These are phyloP conservation scores for Strombidium stylifer DNA, from an alignment of 73 alveolate genomes.

Conservation along the genomic window DNA sequence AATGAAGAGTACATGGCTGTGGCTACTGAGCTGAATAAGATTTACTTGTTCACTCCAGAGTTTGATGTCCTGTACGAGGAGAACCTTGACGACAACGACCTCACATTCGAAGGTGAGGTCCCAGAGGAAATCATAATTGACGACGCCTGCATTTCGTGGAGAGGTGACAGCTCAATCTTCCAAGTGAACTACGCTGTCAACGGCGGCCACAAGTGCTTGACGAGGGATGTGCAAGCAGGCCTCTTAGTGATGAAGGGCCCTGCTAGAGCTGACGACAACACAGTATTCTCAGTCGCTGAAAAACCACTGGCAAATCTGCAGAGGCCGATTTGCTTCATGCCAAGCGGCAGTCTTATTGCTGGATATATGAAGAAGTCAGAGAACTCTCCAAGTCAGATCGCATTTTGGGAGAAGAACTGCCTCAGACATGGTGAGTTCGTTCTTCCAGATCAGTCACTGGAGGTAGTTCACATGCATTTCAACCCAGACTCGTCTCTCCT, in stretches of 20 bases:
- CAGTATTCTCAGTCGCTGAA: conserved; percentile 77
- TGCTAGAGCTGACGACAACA: conserved; percentile 94
- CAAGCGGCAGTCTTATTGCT: conserved; percentile 91
- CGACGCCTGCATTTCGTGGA: conserved; percentile 84
- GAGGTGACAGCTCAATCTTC: conserved; percentile 78
- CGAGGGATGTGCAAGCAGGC: conserved; percentile 66
- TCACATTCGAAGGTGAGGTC: conserved; percentile 53
- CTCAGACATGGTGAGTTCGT: conserved; percentile 95
- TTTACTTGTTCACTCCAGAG: conserved; percentile 48
- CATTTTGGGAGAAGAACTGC: conserved; percentile 97
- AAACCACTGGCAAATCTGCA: conserved; percentile 63
- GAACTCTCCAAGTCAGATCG: conserved; percentile 65
- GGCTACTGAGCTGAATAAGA: conserved; percentile 45
- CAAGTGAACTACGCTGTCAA: conserved; percentile 67
- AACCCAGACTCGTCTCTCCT: conserved; percentile 39
- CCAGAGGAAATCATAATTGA: conserved; percentile 1
- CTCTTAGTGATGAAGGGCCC: conserved; percentile 88
- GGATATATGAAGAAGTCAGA: conserved; percentile 62
- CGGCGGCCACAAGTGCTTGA: conserved; percentile 88
- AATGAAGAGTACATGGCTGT: conserved; percentile 55
- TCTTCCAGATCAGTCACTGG: conserved; percentile 34
- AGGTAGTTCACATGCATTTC: conserved; percentile 3
- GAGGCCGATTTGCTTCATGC: conserved; percentile 84
- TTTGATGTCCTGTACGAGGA: conserved; percentile 49
- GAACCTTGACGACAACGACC: conserved; percentile 76